Percentiles rank a stretch among this genome's conserved stretches.
Evolutionary conservation across 1,284 basidiomycete species (phyloP).

Genomic region (Mycena sp.): DNA sequence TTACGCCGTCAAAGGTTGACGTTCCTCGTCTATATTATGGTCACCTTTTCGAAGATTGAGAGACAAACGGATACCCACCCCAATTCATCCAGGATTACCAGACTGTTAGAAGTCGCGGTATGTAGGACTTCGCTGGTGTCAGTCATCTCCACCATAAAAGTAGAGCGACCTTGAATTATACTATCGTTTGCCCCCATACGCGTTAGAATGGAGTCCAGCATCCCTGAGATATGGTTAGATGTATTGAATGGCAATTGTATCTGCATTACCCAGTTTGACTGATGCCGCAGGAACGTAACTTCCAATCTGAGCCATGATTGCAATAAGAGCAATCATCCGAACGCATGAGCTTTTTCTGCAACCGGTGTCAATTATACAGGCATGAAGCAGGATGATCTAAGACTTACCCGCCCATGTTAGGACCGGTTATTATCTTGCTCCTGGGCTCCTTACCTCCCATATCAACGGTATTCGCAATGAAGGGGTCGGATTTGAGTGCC

Average conservation of each 20-base stretch:
- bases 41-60: not conserved
- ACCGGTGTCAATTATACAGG: not conserved
- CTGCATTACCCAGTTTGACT: conserved; percentile 70
- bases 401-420: conserved; percentile 79
- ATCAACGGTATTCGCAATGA: conserved; percentile 71
- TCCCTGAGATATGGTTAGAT: not conserved
- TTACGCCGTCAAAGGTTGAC: conserved; percentile 85
- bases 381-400: not conserved
- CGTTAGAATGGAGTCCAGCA: conserved; percentile 85
- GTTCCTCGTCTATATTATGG: conserved; percentile 65
- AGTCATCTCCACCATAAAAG: conserved; percentile 78
- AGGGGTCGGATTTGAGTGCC: conserved; percentile 76
- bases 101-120: conserved; percentile 73
- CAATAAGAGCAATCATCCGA: conserved; percentile 78
- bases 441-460: conserved; percentile 58
- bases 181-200: conserved; percentile 78
- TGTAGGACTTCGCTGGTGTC: conserved; percentile 93
- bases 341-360: conserved; percentile 79
- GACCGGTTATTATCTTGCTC: conserved; percentile 84
- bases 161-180: conserved; percentile 11
- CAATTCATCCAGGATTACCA: conserved; percentile 91
- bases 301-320: conserved; percentile 76
- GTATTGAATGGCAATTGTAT: too few relatives aligned
- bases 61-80: conserved; percentile 43
- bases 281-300: conserved; percentile 81